Conservation (phyloP, 2,329 filamentous ascomycete species). For the Colletotrichum sp. region DNA sequence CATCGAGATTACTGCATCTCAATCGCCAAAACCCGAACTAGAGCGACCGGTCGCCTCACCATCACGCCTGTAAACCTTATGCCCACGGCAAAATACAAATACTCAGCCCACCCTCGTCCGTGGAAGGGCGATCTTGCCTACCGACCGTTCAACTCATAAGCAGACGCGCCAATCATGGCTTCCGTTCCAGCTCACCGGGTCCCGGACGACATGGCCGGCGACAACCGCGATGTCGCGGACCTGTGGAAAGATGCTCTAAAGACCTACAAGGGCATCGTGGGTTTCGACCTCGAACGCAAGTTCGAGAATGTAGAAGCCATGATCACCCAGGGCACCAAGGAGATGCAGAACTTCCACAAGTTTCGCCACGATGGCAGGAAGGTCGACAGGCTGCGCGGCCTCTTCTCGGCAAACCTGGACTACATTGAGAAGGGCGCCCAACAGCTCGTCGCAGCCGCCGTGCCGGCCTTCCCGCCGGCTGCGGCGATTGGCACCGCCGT, state of each 20-base stretch:
- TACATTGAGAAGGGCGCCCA: slow-evolving; percentile 30
- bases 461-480: slow-evolving; percentile 33
- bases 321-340: slow-evolving; percentile 23
- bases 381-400: slow-evolving; percentile 31
- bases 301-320: slow-evolving; percentile 30
- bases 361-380: slow-evolving; percentile 37
- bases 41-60: too few species aligned
- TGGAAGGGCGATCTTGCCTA: too few species aligned
- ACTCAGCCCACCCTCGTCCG: too few species aligned
- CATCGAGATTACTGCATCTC: neutral
- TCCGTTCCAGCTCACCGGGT: neutral
- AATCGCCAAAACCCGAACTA: too few species aligned
- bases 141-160: too few species aligned
- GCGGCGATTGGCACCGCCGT: slow-evolving; percentile 36
- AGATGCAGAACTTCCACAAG: slow-evolving; percentile 35
- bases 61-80: too few species aligned
- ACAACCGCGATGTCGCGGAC: slow-evolving; percentile 32
- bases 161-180: too few species aligned
- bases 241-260: slow-evolving; percentile 36
- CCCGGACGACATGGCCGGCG: slow-evolving; percentile 22
- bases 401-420: slow-evolving; percentile 32
- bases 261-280: slow-evolving; percentile 34
- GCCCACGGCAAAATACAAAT: too few species aligned
- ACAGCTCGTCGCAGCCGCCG: slow-evolving; percentile 32
- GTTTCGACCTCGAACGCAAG: slow-evolving; percentile 32